These are phyloP conservation scores for Stygiomarasmius scandens DNA, from an alignment of 1,284 basidiomycete genomes.

Conservation along the genomic window DNA sequence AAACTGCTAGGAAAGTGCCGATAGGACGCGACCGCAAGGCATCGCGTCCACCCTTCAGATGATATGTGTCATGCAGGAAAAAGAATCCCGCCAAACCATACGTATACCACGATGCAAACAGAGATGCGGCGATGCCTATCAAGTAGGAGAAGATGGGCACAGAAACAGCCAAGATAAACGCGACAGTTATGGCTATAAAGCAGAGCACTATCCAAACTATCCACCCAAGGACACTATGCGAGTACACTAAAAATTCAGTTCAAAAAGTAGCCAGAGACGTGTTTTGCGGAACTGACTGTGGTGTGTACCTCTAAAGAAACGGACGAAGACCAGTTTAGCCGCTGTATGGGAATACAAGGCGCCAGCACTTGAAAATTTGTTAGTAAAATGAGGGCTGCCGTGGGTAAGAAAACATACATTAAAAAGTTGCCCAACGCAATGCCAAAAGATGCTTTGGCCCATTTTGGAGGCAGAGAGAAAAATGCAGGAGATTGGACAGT, in stretches of 20 bases:
- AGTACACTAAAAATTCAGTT: slow-evolving; percentile 32
- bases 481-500: slow-evolving; percentile 58
- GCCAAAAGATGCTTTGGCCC: slow-evolving; percentile 53
- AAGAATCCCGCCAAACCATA: slow-evolving; percentile 61
- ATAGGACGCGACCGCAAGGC: slow-evolving; percentile 35
- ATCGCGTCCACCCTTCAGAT: slow-evolving; percentile 39
- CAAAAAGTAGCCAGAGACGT: not conserved
- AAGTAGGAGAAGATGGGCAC: slow-evolving; percentile 60
- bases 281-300: slow-evolving; percentile 34
- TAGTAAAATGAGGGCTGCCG: not conserved
- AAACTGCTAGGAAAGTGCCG: slow-evolving; percentile 38
- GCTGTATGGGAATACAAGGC: slow-evolving; percentile 54
- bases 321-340: slow-evolving; percentile 64
- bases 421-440: slow-evolving; percentile 53
- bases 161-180: slow-evolving; percentile 57
- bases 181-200: slow-evolving; percentile 43
- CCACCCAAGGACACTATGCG: slow-evolving; percentile 63
- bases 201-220: slow-evolving; percentile 53
- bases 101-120: slow-evolving; percentile 62
- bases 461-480: slow-evolving; percentile 49
- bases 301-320: slow-evolving; percentile 56
- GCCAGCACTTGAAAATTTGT: slow-evolving; percentile 36
- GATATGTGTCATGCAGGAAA: slow-evolving; percentile 54
- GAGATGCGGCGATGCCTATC: slow-evolving; percentile 54
- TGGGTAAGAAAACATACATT: slow-evolving; percentile 36